Evolutionary conservation across 2,329 filamentous ascomycete species (phyloP).

Genomic region (Teratosphaeria epicoccoides): DNA sequence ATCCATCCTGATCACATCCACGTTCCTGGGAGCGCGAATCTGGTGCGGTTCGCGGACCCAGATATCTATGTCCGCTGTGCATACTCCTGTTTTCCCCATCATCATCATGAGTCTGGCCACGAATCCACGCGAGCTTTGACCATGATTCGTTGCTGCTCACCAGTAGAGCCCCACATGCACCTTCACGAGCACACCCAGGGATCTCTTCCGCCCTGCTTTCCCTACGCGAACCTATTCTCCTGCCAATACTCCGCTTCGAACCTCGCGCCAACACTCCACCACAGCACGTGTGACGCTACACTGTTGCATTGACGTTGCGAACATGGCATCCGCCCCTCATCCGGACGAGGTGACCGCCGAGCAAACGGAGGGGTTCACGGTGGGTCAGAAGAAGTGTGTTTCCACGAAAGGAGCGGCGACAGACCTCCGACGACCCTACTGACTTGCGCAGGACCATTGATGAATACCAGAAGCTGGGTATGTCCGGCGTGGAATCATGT

Average conservation of each 20-base stretch:
- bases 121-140: neutral
- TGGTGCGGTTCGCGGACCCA: too few relatives aligned
- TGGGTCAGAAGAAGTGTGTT: slow-evolving; percentile 72
- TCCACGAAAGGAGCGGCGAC: neutral
- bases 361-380: slow-evolving; percentile 92
- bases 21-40: too few relatives aligned
- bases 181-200: too few relatives aligned
- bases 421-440: neutral
- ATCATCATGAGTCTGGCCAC: too few relatives aligned
- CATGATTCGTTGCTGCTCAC: neutral
- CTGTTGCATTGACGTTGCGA: slow-evolving; percentile 5
- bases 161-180: neutral
- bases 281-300: too few relatives aligned
- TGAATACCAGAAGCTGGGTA: slow-evolving; percentile 78
- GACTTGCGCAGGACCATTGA: slow-evolving; percentile 53
- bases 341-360: slow-evolving; percentile 78
- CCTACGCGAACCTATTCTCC: neutral
- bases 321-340: slow-evolving; percentile 27
- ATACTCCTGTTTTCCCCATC: too few relatives aligned
- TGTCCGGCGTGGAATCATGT: slow-evolving; percentile 2
- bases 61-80: too few relatives aligned
- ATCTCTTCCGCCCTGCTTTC: too few relatives aligned
- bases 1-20: too few relatives aligned
- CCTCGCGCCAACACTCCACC: too few relatives aligned
- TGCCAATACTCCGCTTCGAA: too few relatives aligned